phyloP scores from a whole-genome alignment of 179 eudicot species.

The Gypsophila paniculata region DNA sequence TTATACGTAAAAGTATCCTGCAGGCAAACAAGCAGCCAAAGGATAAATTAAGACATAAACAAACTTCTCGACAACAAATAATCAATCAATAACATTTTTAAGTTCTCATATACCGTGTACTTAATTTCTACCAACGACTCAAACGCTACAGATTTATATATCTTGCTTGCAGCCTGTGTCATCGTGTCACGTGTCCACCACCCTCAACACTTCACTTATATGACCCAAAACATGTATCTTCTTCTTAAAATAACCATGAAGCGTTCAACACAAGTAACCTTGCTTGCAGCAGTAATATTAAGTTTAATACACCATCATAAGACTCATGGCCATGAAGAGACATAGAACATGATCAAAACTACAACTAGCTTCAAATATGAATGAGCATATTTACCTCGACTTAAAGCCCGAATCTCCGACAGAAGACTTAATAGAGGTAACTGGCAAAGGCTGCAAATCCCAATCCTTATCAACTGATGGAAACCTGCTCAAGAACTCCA shows the following conservation, averaged over 20 bases:
- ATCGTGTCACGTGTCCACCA: too few relatives aligned
- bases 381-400: conserved; percentile 44
- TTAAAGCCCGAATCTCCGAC: conserved; percentile 40
- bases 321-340: too few relatives aligned
- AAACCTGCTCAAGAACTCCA: conserved; percentile 48
- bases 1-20: too few relatives aligned
- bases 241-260: too few relatives aligned
- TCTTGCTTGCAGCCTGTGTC: neutral
- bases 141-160: conserved; percentile 8
- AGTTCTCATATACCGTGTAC: conserved; percentile 3
- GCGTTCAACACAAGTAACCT: too few relatives aligned
- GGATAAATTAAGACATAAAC: too few relatives aligned
- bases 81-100: conserved; percentile 13
- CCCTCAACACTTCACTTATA: too few relatives aligned
- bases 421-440: conserved; percentile 46
- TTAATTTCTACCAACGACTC: neutral
- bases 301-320: too few relatives aligned
- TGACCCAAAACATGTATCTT: too few relatives aligned
- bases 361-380: neutral
- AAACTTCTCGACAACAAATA: too few relatives aligned
- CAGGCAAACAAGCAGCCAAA: too few relatives aligned
- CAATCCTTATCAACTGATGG: conserved; percentile 57
- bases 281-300: conserved; percentile 4
- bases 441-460: conserved; percentile 72
- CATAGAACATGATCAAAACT: too few relatives aligned